Percentiles rank a stretch among this genome's conserved stretches.
Conservation (phyloP, 177 flowering plant genomes). For the Vitis hybrid region DNA sequence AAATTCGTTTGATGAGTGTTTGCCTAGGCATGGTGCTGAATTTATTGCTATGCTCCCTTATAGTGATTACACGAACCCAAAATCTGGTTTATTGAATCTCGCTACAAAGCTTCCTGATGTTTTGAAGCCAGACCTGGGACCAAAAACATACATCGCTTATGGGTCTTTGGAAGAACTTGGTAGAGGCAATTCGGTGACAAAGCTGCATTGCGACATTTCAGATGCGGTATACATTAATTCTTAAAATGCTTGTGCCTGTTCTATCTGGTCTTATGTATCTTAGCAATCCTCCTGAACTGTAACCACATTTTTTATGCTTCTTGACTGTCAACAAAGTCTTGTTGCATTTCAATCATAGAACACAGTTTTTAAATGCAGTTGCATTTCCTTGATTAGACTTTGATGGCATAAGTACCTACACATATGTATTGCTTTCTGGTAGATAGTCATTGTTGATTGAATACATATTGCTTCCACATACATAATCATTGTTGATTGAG, state of each 20-base stretch:
- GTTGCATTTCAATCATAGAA: background rate
- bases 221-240: conserved; percentile 59
- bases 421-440: background rate
- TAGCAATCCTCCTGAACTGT: background rate
- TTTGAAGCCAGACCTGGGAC: conserved; percentile 81
- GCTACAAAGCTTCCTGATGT: conserved; percentile 66
- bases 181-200: conserved; percentile 83
- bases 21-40: conserved; percentile 82
- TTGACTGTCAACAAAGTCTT: background rate
- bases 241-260: background rate
- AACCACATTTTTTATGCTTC: too few relatives aligned
- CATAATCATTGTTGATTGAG: too few relatives aligned
- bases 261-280: background rate
- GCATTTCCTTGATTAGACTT: background rate
- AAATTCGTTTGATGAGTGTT: conserved; percentile 61
- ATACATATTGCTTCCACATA: too few relatives aligned
- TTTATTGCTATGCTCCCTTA: conserved; percentile 65
- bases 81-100: conserved; percentile 60
- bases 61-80: conserved; percentile 71
- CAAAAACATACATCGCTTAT: conserved; percentile 80
- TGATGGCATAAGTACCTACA: background rate
- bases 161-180: conserved; percentile 73
- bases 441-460: background rate
- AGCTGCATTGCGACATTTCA: conserved; percentile 82
- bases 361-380: background rate